Conservation (phyloP, 192 early-diverging fungal genomes). For the Paraglomus brasilianum region DNA sequence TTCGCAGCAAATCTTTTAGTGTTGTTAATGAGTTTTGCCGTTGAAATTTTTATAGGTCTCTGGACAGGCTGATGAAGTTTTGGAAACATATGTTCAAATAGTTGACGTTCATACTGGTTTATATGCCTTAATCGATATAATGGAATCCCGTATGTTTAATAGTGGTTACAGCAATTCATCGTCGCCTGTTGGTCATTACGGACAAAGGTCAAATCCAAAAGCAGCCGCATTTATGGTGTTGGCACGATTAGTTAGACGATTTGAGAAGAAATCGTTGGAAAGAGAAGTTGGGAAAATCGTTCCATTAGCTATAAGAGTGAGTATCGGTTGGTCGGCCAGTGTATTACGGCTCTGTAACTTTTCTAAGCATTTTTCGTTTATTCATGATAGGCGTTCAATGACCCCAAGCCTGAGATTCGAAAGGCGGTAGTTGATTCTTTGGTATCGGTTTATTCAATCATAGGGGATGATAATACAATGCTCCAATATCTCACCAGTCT, state of each 20-base stretch:
- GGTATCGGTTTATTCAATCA: slow-evolving; percentile 24
- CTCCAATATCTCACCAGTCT: slow-evolving; percentile 24
- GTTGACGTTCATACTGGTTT: slow-evolving; percentile 11
- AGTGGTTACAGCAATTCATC: background rate
- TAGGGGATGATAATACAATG: slow-evolving; percentile 22
- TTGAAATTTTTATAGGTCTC: background rate
- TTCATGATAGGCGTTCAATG: slow-evolving; percentile 18
- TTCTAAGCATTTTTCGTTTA: background rate
- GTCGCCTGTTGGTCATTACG: background rate
- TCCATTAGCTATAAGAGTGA: slow-evolving; percentile 17
- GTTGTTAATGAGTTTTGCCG: background rate
- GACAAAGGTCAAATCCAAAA: background rate
- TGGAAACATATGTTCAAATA: slow-evolving; percentile 12
- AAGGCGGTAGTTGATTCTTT: slow-evolving; percentile 27
- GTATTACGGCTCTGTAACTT: background rate
- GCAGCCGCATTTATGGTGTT: slow-evolving; percentile 22
- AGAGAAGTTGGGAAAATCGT: slow-evolving; percentile 27
- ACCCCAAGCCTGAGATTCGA: slow-evolving; percentile 21
- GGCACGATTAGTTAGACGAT: slow-evolving; percentile 23
- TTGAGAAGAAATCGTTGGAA: slow-evolving; percentile 24
- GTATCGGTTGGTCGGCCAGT: background rate
- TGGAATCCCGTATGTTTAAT: slow-evolving; percentile 22
- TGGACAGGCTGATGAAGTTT: slow-evolving; percentile 13
- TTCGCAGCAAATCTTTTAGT: too few relatives aligned
- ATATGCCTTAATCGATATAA: slow-evolving; percentile 30